phyloP scores from a whole-genome alignment of 108 stramenopile genomes.

The Conticribra weissflogii region DNA sequence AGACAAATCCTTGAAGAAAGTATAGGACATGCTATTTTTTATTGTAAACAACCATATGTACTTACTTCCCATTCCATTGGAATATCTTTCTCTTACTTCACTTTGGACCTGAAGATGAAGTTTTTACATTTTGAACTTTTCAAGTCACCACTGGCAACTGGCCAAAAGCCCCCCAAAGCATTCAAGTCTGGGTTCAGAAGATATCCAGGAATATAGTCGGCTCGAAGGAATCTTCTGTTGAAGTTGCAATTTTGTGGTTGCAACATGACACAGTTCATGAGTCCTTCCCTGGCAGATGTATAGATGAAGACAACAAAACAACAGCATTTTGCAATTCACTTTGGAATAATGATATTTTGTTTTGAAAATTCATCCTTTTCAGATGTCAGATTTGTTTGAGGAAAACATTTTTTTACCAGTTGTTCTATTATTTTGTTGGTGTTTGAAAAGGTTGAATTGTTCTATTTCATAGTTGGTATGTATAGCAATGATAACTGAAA shows the following conservation, averaged over 20 bases:
- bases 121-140: slow-evolving; percentile 80
- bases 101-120: slow-evolving; percentile 77
- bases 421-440: too few species aligned
- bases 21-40: too few species aligned
- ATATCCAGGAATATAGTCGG: slow-evolving; percentile 82
- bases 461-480: too few species aligned
- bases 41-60: too few species aligned
- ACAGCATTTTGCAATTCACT: slow-evolving; percentile 57
- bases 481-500: too few species aligned
- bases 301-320: slow-evolving; percentile 78
- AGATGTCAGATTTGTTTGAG: too few species aligned
- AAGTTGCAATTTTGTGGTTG: slow-evolving; percentile 68
- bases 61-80: slow-evolving; percentile 81
- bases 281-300: slow-evolving; percentile 68
- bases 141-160: slow-evolving; percentile 72
- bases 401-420: too few species aligned
- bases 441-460: too few species aligned
- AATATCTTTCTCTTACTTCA: slow-evolving; percentile 61
- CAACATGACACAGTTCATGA: slow-evolving; percentile 60
- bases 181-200: slow-evolving; percentile 68
- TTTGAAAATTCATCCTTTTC: slow-evolving; percentile 34
- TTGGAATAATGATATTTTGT: slow-evolving; percentile 59
- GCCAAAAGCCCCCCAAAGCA: slow-evolving; percentile 73
- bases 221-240: slow-evolving; percentile 72
- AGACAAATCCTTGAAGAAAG: too few species aligned